phyloP scores from a whole-genome alignment of 192 early-diverging fungal species.

The Podila clonocystis region DNA sequence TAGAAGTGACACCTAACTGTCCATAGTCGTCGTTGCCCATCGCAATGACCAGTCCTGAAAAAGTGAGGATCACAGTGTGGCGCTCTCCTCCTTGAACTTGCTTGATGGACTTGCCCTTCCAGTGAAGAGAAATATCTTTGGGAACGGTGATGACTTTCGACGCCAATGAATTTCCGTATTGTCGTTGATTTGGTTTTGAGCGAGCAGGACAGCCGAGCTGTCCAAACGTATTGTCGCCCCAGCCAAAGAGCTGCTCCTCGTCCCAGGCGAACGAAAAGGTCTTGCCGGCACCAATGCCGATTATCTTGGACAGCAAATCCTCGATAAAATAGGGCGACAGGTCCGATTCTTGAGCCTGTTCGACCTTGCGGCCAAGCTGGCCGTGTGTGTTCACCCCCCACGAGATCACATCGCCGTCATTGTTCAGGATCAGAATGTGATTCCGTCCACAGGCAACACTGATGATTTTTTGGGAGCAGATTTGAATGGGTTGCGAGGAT shows the following conservation, averaged over 20 bases:
- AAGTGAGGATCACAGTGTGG: constrained; percentile 22
- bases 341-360: background rate
- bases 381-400: constrained; percentile 30
- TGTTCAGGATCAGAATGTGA: constrained; percentile 29
- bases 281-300: constrained; percentile 34
- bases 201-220: constrained; percentile 13
- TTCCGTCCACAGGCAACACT: constrained; percentile 35
- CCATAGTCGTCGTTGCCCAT: constrained; percentile 37
- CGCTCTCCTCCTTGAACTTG: constrained; percentile 30
- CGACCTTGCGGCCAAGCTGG: constrained; percentile 19
- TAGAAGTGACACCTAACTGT: constrained; percentile 18
- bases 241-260: constrained; percentile 27
- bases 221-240: constrained; percentile 41
- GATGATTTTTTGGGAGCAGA: constrained; percentile 18
- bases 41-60: constrained; percentile 24
- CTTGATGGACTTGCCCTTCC: constrained; percentile 42
- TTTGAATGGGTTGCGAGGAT: constrained; percentile 15
- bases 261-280: constrained; percentile 42
- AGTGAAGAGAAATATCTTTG: constrained; percentile 17
- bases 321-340: constrained; percentile 33
- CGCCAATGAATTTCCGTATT: background rate
- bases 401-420: constrained; percentile 28
- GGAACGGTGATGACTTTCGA: background rate
- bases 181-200: background rate
- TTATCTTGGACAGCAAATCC: constrained; percentile 10